Conservation (phyloP, 2,329 filamentous ascomycete species). For the Aspergillus tubingensis region DNA sequence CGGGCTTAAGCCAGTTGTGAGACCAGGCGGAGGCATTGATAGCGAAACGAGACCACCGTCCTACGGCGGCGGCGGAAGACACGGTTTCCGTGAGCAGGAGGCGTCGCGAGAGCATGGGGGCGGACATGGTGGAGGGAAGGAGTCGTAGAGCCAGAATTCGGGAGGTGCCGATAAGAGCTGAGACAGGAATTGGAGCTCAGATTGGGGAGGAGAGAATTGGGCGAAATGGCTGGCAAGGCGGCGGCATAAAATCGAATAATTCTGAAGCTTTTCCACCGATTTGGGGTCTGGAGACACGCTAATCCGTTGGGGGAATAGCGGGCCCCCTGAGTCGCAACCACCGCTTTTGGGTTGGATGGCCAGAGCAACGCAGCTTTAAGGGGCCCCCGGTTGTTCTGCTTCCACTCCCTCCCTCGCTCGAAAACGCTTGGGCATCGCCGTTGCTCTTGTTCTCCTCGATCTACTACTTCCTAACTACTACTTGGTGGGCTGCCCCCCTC, state of each 20-base stretch:
- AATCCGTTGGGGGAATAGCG: slow-evolving; percentile 34
- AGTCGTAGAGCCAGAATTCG: slow-evolving; percentile 32
- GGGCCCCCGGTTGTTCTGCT: not conserved
- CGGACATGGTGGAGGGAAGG: slow-evolving; percentile 21
- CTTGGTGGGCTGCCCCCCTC: not conserved
- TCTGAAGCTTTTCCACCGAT: slow-evolving; percentile 27
- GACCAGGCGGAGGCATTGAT: slow-evolving; percentile 54
- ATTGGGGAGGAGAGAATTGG: not conserved
- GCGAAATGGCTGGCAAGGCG: not conserved
- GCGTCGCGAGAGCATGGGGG: slow-evolving; percentile 29
- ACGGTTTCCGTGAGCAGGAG: slow-evolving; percentile 19
- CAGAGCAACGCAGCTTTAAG: slow-evolving; percentile 3
- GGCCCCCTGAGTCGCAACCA: slow-evolving; percentile 40
- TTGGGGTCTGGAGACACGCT: slow-evolving; percentile 32
- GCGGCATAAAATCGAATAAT: slow-evolving; percentile 13
- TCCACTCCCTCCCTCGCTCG: not conserved
- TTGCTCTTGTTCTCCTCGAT: not conserved
- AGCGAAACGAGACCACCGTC: slow-evolving; percentile 41
- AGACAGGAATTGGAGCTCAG: not conserved
- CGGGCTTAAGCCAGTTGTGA: slow-evolving; percentile 61
- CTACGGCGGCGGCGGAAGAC: slow-evolving; percentile 16
- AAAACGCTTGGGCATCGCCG: not conserved
- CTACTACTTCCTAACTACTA: not conserved
- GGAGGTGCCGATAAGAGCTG: not conserved
- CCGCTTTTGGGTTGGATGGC: slow-evolving; percentile 8